Conservation (phyloP, 164 flowering plant species). For the Paratinospora sagittata region DNA sequence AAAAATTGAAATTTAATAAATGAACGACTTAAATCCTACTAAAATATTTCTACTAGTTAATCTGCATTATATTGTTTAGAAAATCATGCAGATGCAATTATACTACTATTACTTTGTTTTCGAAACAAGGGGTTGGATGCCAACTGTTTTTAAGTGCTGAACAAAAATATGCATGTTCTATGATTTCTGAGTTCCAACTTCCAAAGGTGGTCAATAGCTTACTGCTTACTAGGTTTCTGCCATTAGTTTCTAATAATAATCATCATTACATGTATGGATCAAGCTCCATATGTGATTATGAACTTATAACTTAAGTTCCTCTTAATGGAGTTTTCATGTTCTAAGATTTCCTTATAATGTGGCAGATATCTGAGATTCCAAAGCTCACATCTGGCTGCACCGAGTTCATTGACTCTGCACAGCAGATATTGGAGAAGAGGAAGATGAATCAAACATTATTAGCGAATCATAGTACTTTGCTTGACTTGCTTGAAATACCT, state of each 20-base stretch:
- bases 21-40: no score
- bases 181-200: neutral
- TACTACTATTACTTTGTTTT: neutral
- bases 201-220: neutral
- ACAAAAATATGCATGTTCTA: neutral
- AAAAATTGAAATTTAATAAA: no score
- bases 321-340: neutral
- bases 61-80: neutral
- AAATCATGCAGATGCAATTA: neutral
- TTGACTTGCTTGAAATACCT: slow-evolving; percentile 98
- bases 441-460: slow-evolving; percentile 82
- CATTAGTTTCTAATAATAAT: neutral
- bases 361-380: slow-evolving; percentile 86
- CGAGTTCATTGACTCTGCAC: slow-evolving; percentile 87
- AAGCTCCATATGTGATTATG: neutral
- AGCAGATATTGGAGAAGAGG: slow-evolving; percentile 86
- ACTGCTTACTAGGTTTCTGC: neutral
- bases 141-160: neutral
- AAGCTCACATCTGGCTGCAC: slow-evolving; percentile 90
- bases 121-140: neutral
- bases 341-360: slow-evolving; percentile 11
- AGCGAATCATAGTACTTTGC: slow-evolving; percentile 89
- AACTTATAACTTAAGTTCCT: neutral
- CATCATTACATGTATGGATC: neutral
- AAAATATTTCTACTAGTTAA: no score